Base-by-base conservation (phyloP, 106 monocot species). In the Xerophyta viscosa region DNA sequence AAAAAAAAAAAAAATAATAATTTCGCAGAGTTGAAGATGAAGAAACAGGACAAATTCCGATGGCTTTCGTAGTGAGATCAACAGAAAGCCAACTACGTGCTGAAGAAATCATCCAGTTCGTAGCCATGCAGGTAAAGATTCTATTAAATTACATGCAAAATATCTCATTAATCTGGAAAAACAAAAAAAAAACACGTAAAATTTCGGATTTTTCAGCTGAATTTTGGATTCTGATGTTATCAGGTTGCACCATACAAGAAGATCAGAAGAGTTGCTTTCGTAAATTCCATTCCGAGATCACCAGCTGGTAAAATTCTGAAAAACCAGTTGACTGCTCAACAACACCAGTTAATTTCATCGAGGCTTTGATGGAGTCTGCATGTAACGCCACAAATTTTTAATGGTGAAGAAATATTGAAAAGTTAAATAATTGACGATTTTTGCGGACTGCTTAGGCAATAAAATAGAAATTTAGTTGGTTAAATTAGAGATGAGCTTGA, bases 231-330 rank as follows among this genome's bases (percentile, higher is more conserved):
- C n/a, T n/a, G n/a, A n/a, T n/a, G n/a, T n/a, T n/a, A n/a, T n/a
- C 61, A 69, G 69, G 69, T 69, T 31, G 53, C 60, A 27, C 61
- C 69, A 13, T 69, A 69, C 29, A 69, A 61, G 60, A 69, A 61
- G 61, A 27, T 69, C 6, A 60, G 53, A 28, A 61, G 28, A 54
- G 69, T 69, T 52, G 43, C 31, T 19, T 69, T 69, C 61, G 21
- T 54, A 44, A 31, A 54, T 47, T 45, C 20, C 30, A 69, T 69
- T 31, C 69, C 69, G 20, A 61, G 37, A 15, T 61, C 69, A 27
- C 25, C 54, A 13, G 51, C 61, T 1, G 69, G 69, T 3, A 69
- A 44, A 45, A 69, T 69, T 42, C 37, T 69, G 36, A 53, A 46
- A 26, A 69, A 61, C 54, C 26, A 61, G 31, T 47, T 68, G 60